These are phyloP conservation scores for Physocladia obscura DNA, from an alignment of 192 early-diverging fungal species.

Conservation along the genomic window DNA sequence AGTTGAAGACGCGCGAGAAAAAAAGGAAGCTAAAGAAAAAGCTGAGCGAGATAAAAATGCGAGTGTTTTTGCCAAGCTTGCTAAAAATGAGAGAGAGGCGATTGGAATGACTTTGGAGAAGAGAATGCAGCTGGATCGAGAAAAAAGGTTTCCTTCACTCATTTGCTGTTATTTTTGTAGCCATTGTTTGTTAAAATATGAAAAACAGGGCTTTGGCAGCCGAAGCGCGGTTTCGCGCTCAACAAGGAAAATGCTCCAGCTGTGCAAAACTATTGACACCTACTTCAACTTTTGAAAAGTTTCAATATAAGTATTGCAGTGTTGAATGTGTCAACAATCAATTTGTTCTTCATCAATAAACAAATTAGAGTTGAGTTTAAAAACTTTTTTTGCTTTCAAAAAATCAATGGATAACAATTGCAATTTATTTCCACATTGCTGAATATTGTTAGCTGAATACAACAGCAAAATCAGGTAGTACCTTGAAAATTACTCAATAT, in stretches of 20 bases:
- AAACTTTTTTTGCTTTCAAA: too few relatives aligned
- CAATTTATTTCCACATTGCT: too few relatives aligned
- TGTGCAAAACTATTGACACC: conserved; percentile 64
- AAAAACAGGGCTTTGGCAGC: conserved; percentile 66
- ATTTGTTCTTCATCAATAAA: conserved; percentile 20
- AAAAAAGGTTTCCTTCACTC: conserved; percentile 46
- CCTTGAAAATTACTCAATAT: too few relatives aligned
- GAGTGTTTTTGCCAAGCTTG: conserved; percentile 31
- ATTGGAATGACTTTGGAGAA: conserved; percentile 69
- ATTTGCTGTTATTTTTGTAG: not conserved
- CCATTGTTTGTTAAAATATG: not conserved
- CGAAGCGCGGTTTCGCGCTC: conserved; percentile 59
- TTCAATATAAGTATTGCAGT: conserved; percentile 58
- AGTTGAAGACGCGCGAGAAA: conserved; percentile 34
- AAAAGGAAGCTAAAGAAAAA: conserved; percentile 50
- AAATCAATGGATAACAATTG: too few relatives aligned
- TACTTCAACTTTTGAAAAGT: conserved; percentile 72
- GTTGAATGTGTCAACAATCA: conserved; percentile 40
- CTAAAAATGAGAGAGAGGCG: conserved; percentile 39
- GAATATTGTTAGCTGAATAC: too few relatives aligned
- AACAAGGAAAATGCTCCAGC: conserved; percentile 55
- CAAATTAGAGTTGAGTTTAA: too few relatives aligned
- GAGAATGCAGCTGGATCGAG: conserved; percentile 71
- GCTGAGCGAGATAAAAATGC: conserved; percentile 56
- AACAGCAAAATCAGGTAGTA: too few relatives aligned